A percentile compares a stretch with the other conserved stretches of the same genome.
Conservation (phyloP, 441 rosid genomes). For the Hura crepitans region DNA sequence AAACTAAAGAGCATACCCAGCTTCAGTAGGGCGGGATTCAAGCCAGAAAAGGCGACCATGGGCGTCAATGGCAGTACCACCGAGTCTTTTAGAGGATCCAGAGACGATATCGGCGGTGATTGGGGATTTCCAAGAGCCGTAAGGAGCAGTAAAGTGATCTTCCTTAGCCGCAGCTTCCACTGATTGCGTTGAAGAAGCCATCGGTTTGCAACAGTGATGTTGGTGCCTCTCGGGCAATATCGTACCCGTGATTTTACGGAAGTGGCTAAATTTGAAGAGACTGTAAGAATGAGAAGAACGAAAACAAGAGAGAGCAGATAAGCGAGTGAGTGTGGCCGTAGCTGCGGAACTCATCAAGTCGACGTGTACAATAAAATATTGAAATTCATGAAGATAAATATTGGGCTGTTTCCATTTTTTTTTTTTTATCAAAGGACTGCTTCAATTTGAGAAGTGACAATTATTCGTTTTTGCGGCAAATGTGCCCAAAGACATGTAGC, state of each 20-base stretch:
- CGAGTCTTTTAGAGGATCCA: conserved; percentile 78
- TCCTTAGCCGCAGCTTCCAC: conserved; percentile 17
- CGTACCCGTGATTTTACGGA: neutral
- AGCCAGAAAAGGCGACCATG: conserved; percentile 75
- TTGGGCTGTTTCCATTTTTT: too few relatives aligned
- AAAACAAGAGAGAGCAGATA: conserved; percentile 20
- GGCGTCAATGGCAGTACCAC: conserved; percentile 64
- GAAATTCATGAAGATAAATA: too few relatives aligned
- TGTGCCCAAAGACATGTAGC: too few relatives aligned
- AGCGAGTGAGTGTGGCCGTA: conserved; percentile 31
- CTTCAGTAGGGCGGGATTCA: conserved; percentile 82
- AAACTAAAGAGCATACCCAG: conserved; percentile 43
- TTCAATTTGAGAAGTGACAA: too few relatives aligned
- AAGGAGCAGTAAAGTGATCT: conserved; percentile 53
- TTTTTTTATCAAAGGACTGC: too few relatives aligned
- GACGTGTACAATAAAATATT: neutral
- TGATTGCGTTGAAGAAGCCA: conserved; percentile 30
- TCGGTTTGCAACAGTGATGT: conserved; percentile 11
- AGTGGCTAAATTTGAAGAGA: conserved; percentile 3
- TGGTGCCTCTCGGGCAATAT: conserved; percentile 9
- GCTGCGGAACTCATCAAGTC: conserved; percentile 25
- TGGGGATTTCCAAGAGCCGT: conserved; percentile 96
- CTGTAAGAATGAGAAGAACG: neutral
- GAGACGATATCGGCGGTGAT: conserved; percentile 84
- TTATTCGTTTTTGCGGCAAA: too few relatives aligned